These are phyloP conservation scores for Starmera quercuum DNA, from an alignment of 805 yeast species.

Conservation along the genomic window DNA sequence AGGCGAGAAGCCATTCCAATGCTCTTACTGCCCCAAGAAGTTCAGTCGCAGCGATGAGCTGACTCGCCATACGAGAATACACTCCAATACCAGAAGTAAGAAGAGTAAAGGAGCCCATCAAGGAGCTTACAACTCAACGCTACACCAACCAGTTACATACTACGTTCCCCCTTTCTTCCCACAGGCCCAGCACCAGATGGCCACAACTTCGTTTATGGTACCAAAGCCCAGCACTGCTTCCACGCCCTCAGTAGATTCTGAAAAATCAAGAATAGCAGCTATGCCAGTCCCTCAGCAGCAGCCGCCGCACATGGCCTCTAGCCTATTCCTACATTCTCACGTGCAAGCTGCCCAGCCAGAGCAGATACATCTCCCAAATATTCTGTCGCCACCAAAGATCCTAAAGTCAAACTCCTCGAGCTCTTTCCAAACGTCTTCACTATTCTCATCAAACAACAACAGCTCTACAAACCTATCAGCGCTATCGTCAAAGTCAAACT, in stretches of 20 bases:
- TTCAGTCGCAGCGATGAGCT: conserved; percentile 80
- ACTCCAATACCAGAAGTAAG: conserved; percentile 48
- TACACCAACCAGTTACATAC: conserved; percentile 20
- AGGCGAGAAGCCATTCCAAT: conserved; percentile 86
- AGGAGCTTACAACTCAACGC: conserved; percentile 1
- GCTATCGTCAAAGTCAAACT: conserved; percentile 19
- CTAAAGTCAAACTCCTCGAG: conserved; percentile 16
- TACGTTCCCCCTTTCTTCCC: conserved; percentile 13
- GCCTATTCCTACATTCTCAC: background rate
- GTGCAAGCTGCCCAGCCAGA: background rate
- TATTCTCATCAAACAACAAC: conserved; percentile 16
- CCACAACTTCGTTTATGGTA: no score
- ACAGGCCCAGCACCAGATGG: background rate
- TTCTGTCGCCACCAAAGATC: conserved; percentile 22
- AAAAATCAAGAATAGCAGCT: conserved; percentile 10
- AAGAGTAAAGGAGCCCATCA: conserved; percentile 24
- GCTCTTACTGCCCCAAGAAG: conserved; percentile 71
- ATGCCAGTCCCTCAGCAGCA: background rate
- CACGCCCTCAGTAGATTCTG: no score
- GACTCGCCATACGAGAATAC: conserved; percentile 80
- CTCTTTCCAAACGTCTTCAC: conserved; percentile 17
- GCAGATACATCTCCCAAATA: conserved; percentile 15
- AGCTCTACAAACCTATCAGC: conserved; percentile 19
- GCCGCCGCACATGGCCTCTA: background rate
- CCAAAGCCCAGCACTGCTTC: no score